Base-by-base conservation (phyloP, 1,284 basidiomycete genomes). In the Apiotrichum laibachii region DNA sequence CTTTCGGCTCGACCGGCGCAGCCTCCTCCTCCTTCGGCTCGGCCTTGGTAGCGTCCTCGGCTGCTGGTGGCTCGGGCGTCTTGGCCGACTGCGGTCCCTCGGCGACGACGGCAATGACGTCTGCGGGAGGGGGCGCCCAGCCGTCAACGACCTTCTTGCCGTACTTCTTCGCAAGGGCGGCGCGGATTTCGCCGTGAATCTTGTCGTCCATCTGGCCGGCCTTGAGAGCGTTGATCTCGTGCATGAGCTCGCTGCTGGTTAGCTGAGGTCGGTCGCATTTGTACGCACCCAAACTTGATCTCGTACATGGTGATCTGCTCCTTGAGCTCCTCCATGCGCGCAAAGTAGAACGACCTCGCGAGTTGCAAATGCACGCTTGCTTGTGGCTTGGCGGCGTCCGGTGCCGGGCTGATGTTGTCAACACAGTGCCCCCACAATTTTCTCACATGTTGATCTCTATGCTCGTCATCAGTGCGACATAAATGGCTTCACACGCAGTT, bases 271-370 rank as follows among this genome's bases (percentile, higher is more conserved):
- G 16, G 18, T 37, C 8, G 2, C 18, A 10, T 33, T 12, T 33
- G 21, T n/a, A 21, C 34, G 13, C n/a, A 12, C 33, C 18, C 22
- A 35, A 50, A 50, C 35, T 40, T 39, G 37, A 50, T 50, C 77
- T 94, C 91, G 71, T 91, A 88, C 2, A 79, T 81, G 45, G 82
- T 71, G 49, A 94, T 90, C 47, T 85, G 80, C 21, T 81, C 80
- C 57, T 85, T 84, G 6, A 94, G 80, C 68, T 93, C 88, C 39
- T 82, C 72, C 50, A 90, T 80, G 19, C 90, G 86, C 5, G 82
- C 81, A 42, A 82, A 75, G 71, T 89, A 92, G 74, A 86, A 84
- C 52, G 82, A 86, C 68, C 87, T 84, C 2, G 90, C 90, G 35
- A 93, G 82, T 56, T 82, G 80, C 15, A 87, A 80, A 68, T 91